Evolutionary conservation across 2,329 filamentous ascomycete genomes (phyloP), one percentile per base, ranked within the genome.

Genomic region (Claviceps capensis): DNA sequence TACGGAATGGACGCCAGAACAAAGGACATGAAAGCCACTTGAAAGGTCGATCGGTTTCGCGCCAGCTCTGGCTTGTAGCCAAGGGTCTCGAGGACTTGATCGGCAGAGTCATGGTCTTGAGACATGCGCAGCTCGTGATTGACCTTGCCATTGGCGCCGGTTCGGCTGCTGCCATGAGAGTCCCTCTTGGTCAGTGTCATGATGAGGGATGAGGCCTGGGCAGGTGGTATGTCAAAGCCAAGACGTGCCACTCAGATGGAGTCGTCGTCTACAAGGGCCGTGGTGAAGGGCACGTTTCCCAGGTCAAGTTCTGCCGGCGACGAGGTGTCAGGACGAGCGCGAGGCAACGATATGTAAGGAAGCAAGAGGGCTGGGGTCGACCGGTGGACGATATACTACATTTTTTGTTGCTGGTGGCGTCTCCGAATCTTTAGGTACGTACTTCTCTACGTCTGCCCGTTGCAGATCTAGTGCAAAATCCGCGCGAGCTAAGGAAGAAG

Each of bases 1-100:
- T 86, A 88, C 9, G 84, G 84, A 55, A 87, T 85, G 2, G 83
- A 83, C 47, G 84, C 83, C 51, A 88, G 76, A 58, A 87, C 83
- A 62, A 87, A 88, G 55, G 81, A 84, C 82, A 85, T 86, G 73
- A 85, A 85, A 59, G 81, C 81, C 50, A 85, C 82, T 65, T 85
- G 81, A 57, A 79, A 72, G 2, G 82, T 85, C 45, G 82, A 85
- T 51, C 82, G 76, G 60, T 76, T 83, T 54, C 82, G 78, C 48
- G 73, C 66, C 53, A 86, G 67, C 66, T 86, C 81, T 51, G 81
- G 73, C 65, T 78, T 79, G 71, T 86, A 85, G 54, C 82, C 82
- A 60, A 85, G 72, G 53, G 75, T 76, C 58, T 77, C 76, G 59
- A 85, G 74, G 51, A 83, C 63, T 63, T 82, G 72, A 63, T 85